phyloP scores from a whole-genome alignment of 73 alveolate species.

The Symbiodinium pilosum region DNA sequence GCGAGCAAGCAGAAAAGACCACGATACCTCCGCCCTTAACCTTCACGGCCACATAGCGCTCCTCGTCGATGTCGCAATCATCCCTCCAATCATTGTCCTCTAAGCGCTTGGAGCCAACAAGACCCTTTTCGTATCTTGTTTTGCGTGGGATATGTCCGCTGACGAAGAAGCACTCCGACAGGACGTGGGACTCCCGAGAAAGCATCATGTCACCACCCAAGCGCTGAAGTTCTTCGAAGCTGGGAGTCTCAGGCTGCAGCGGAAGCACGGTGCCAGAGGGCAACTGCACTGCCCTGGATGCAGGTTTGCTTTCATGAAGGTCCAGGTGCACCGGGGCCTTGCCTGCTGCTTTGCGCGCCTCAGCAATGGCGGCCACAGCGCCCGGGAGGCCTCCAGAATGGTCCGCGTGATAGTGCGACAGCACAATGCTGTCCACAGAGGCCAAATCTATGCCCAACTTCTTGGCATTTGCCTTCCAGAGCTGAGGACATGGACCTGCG shows the following conservation, averaged over 20 bases:
- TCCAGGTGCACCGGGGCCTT: not conserved
- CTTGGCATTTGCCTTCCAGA: not conserved
- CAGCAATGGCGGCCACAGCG: not conserved
- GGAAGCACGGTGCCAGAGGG: not conserved
- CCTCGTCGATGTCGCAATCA: not conserved
- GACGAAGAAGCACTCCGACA: conserved; percentile 16
- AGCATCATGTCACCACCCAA: not conserved
- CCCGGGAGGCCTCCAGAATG: not conserved
- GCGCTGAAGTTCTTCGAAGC: not conserved
- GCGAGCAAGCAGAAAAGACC: conserved; percentile 9
- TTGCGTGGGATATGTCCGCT: not conserved
- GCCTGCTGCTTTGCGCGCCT: not conserved
- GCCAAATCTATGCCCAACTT: not conserved
- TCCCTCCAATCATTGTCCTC: conserved; percentile 4
- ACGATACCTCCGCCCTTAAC: not conserved
- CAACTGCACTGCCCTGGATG: not conserved
- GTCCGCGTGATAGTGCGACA: conserved; percentile 8
- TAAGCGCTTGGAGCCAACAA: not conserved
- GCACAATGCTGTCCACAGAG: not conserved
- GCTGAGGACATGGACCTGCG: not conserved
- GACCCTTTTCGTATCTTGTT: not conserved
- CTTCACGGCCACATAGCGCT: conserved; percentile 21
- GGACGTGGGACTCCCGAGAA: not conserved
- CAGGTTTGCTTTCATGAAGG: not conserved
- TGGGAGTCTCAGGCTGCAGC: not conserved